Percentiles rank a stretch among this genome's conserved stretches.
phyloP scores from a whole-genome alignment of 1,139 yeast genomes.

The Scheffersomyces titani region DNA sequence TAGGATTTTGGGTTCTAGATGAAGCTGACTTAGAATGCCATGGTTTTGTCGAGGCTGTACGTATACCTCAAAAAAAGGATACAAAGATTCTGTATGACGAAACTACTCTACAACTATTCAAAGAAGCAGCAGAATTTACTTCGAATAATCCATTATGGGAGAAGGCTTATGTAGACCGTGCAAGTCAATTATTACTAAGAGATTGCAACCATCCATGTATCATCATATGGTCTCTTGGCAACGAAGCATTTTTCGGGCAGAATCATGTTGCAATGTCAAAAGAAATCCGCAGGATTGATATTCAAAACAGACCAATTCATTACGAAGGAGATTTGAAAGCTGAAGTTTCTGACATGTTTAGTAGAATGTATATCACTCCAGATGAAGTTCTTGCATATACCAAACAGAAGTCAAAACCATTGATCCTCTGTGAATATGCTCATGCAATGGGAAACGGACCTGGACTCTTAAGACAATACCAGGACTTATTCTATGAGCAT shows the following conservation, averaged over 20 bases:
- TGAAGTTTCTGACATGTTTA: slow-evolving; percentile 26
- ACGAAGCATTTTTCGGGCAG: slow-evolving; percentile 33
- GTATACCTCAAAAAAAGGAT: slow-evolving; percentile 10
- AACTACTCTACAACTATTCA: slow-evolving; percentile 7
- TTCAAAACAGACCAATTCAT: slow-evolving; percentile 26
- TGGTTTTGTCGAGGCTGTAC: slow-evolving; percentile 26
- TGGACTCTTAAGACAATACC: slow-evolving; percentile 31
- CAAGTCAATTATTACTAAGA: slow-evolving; percentile 25
- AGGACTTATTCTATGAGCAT: slow-evolving; percentile 27
- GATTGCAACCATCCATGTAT: slow-evolving; percentile 34
- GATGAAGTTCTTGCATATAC: slow-evolving; percentile 9
- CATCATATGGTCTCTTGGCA: slow-evolving; percentile 38
- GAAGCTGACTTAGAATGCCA: slow-evolving; percentile 40
- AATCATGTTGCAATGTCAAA: slow-evolving; percentile 30
- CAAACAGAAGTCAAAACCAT: slow-evolving; percentile 21
- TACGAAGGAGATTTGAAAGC: slow-evolving; percentile 30
- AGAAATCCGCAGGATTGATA: slow-evolving; percentile 20
- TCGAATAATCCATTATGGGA: slow-evolving; percentile 31
- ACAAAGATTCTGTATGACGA: slow-evolving; percentile 10
- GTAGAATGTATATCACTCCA: slow-evolving; percentile 29
- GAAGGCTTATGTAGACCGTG: slow-evolving; percentile 32
- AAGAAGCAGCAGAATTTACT: slow-evolving; percentile 17
- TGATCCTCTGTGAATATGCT: slow-evolving; percentile 34
- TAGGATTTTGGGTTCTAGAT: slow-evolving; percentile 35
- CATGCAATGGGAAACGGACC: slow-evolving; percentile 44